phyloP scores from a whole-genome alignment of 768 basidiomycete species.

The Leccinum fibrillosum region DNA sequence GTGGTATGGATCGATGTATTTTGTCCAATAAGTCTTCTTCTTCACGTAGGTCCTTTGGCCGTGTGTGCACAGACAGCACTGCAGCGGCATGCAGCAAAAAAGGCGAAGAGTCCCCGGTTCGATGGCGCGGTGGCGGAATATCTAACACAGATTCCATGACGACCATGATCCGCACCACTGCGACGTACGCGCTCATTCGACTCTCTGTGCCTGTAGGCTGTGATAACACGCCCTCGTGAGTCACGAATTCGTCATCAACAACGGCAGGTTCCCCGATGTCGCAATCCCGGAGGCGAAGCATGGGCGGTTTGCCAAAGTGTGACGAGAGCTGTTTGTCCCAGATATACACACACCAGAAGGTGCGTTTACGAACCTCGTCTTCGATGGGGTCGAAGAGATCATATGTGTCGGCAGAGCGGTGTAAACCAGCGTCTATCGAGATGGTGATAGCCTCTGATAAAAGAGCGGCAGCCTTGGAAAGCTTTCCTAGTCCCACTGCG shows the following conservation, averaged over 20 bases:
- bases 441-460: constrained; percentile 86
- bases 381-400: constrained; percentile 88
- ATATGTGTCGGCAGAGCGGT: constrained; percentile 82
- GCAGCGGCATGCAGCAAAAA: constrained; percentile 73
- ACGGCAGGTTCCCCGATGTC: constrained; percentile 85
- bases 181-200: constrained; percentile 79
- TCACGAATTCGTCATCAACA: constrained; percentile 88
- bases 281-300: constrained; percentile 84
- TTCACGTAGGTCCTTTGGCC: constrained; percentile 67
- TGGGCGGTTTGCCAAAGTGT: constrained; percentile 85
- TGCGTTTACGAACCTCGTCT: constrained; percentile 88
- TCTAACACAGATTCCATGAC: constrained; percentile 88
- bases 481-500: constrained; percentile 84
- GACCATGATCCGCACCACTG: constrained; percentile 73
- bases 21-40: constrained; percentile 83
- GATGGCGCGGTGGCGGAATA: constrained; percentile 62
- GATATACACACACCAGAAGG: constrained; percentile 94
- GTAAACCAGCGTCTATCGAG: constrained; percentile 84
- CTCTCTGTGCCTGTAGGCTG: constrained; percentile 73
- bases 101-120: constrained; percentile 60
- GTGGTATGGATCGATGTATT: constrained; percentile 65
- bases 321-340: constrained; percentile 94
- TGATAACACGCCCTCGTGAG: constrained; percentile 59
- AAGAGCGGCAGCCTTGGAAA: constrained; percentile 82
- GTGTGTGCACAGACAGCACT: constrained; percentile 58